Base-by-base conservation (phyloP, 805 yeast genomes). In the Wickerhamiella azyma region DNA sequence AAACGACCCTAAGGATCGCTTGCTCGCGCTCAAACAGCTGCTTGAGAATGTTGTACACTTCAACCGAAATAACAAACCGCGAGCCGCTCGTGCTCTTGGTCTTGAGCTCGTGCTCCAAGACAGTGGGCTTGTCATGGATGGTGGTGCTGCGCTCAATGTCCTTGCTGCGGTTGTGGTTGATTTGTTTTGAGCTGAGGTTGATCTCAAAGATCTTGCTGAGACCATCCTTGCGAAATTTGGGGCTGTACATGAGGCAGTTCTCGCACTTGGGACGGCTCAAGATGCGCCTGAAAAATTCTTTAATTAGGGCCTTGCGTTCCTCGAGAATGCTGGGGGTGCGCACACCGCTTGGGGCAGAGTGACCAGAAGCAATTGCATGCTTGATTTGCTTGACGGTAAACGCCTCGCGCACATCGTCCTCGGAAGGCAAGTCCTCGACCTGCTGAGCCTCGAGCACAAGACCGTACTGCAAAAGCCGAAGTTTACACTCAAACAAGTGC, bases 201-300 rank as follows among this genome's bases (percentile, higher is more conserved):
- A 78, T 79, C 66, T 92, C 97, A 59, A 92, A 92, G 52, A 92
- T 77, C 68, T 94, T 92, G 51, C 88, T 75, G 59, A 77, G 81
- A 0, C 98, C 98, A 61, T 92, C 99, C 58, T 88, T 89, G 67
- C 98, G 78, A 70, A 81, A 89, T 30, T 81, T 71, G 46, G 99
- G 97, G 39, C 96, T 85, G 63, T 71, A 84, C 94, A 88, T 84
- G 38, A 86, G 85, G 74, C 99, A 92, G 65, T 88, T 86, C 58
- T 85, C 94, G 74, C 99, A 92, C 64, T 79, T 83, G 47, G 86
- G 79, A 64, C 96, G 77, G 41, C 81, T 64, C 52, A 84, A 66
- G 42, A 88, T 64, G 55, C 75, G 75, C 56, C 75, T 76, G 69
- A 86, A 84, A 57, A 88, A 81, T 30, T 80, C 85, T 48, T 77